A percentile compares a stretch with the other conserved stretches of the same genome.
These are phyloP conservation scores for Tuctoria greenei DNA, from an alignment of 176 grass and related monocot species.

Conservation along the genomic window DNA sequence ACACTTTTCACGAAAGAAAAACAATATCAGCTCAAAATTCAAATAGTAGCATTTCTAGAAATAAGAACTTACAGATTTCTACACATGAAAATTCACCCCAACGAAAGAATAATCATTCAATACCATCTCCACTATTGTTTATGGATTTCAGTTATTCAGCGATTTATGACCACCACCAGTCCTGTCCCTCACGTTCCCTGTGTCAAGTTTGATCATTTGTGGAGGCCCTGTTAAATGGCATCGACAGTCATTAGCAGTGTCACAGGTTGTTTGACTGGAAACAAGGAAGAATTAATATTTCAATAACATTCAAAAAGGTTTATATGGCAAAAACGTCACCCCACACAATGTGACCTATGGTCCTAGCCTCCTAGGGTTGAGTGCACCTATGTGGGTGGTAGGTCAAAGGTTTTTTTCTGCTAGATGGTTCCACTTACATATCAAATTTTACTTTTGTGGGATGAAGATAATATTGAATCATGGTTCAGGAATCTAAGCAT, in stretches of 20 bases:
- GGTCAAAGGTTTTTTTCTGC: background rate
- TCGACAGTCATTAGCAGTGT: background rate
- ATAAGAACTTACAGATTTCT: background rate
- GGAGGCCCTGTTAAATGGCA: background rate
- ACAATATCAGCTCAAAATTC: background rate
- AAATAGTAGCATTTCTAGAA: background rate
- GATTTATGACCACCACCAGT: background rate
- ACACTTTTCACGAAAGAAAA: background rate
- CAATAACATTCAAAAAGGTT: background rate
- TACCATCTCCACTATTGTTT: background rate
- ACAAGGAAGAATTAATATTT: background rate
- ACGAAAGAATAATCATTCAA: background rate
- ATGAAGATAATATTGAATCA: too few species aligned
- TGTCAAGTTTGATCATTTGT: background rate
- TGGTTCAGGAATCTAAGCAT: too few species aligned
- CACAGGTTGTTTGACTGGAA: background rate
- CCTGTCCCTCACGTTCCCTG: background rate
- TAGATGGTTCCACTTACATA: background rate
- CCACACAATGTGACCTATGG: background rate
- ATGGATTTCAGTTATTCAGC: background rate
- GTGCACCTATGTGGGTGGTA: background rate
- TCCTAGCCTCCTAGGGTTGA: background rate
- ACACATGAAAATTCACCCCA: background rate
- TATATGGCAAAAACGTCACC: background rate
- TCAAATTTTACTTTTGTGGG: background rate